Evolutionary conservation across 805 yeast species (phyloP).

Genomic region (Saccharomycopsis vini): DNA sequence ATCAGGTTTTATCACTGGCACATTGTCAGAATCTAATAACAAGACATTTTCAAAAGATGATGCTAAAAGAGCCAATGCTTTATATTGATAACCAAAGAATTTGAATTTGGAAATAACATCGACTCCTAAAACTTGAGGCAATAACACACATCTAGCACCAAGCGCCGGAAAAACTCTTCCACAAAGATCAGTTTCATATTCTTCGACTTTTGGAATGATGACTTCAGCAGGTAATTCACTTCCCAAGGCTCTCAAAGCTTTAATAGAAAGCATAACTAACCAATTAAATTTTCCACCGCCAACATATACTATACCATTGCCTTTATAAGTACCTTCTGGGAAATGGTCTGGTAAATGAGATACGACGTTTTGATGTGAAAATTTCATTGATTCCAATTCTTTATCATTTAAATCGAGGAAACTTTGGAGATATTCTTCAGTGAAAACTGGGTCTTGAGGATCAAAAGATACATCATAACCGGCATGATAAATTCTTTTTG

Average conservation of each 20-base stretch:
- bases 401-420: conserved; percentile 38
- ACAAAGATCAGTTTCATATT: conserved; percentile 62
- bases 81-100: conserved; percentile 56
- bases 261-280: conserved; percentile 43
- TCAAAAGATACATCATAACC: conserved; percentile 35
- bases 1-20: conserved; percentile 49
- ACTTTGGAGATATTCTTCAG: conserved; percentile 43
- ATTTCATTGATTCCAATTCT: conserved; percentile 36
- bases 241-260: conserved; percentile 40
- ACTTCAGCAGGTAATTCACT: conserved; percentile 60
- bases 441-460: conserved; percentile 31
- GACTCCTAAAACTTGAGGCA: conserved; percentile 53
- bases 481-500: conserved; percentile 45
- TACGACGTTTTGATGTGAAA: conserved; percentile 40
- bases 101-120: conserved; percentile 40
- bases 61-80: conserved; percentile 58
- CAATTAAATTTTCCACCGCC: conserved; percentile 56
- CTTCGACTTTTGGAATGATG: conserved; percentile 53
- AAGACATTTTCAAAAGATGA: conserved; percentile 70
- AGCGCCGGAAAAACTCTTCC: conserved; percentile 50
- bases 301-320: conserved; percentile 54
- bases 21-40: conserved; percentile 62
- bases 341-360: conserved; percentile 38
- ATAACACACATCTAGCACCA: conserved; percentile 56
- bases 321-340: conserved; percentile 37